Evolutionary conservation across 179 eudicot species (phyloP), one percentile per base, ranked within the genome.

Genomic region (Pouteria campechiana): DNA sequence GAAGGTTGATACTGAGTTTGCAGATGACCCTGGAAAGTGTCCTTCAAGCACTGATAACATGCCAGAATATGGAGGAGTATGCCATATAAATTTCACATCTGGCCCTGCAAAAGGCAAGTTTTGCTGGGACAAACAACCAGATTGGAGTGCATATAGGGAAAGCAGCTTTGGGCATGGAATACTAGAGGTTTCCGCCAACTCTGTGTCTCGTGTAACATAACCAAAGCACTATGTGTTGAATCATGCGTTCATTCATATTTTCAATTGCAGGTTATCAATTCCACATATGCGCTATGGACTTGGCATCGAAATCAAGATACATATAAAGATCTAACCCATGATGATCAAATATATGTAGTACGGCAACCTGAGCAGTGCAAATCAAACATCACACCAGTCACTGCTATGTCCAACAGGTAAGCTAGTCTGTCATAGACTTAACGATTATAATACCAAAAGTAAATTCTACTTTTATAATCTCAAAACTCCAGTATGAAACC

Each of bases 91-190:
- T 41, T 77, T 70, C 65, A 37, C 88, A 3, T 73, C 68, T 43
- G 94, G 96, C 21, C 84, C 84, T 20, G 96, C 84, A 18, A 68
- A 80, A 69, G 94, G 83, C 10, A 73, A 78, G 16, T 88, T 88
- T 44, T 88, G 94, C 55, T 88, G 94, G 97, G 74, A 77, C 32
- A 73, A 69, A 53, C 97, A 84, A 29, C 94, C 97, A 9, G 90
- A 83, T 40, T 88, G 92, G 92, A 88, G 97, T 46, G 94, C 97
- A 1, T 88, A 70, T 51, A 73, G 97, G 50, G 97, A 88, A 57
- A 80, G 94, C 78, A 88, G 97, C 68, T 88, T 88, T 12, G 97
- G 97, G 7, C 97, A 88, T 65, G 97, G 97, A 37, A 80, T 78
- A 12, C 84, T 88, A 35, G 92, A 83, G 94, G 96, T 83, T 28